Base-by-base conservation (phyloP, 2,329 filamentous ascomycete species). In the Pestalotiopsis fici region DNA sequence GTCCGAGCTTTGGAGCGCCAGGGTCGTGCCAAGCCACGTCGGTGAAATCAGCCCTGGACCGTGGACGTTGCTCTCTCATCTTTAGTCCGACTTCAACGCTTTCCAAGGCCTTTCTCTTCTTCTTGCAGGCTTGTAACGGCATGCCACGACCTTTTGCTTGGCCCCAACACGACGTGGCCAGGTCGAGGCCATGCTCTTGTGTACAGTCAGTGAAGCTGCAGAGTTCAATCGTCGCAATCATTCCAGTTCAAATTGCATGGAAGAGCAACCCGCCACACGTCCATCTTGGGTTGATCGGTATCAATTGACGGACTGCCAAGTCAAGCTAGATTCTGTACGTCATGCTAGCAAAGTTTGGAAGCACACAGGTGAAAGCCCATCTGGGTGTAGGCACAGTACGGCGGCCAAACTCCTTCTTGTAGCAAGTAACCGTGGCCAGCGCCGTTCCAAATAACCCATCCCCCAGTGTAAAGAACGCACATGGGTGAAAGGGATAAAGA, bases 81-180 rank as follows among this genome's bases (percentile, higher is more conserved):
- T 31, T 57, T 57, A 57, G 55, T 57, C 55, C 25, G 55, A 57
- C 55, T 57, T 57, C 55, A 57, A 27, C 55, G 55, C 55, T 57
- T 15, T 50, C 43, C 43, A n/a, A n/a, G 15, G 43, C 18, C 43
- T 18, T 23, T n/a, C 9, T n/a, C n/a, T 21, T n/a, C 43, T 21
- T 50, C 18, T 50, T 50, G 43, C n/a, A n/a, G 43, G 43, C 43
- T 9, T n/a, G n/a, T n/a, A n/a, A n/a, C n/a, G 43, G 15, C 7
- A 47, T 47, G 43, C 43, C 3, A n/a, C 43, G 21, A 50, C 43
- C 18, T 50, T 43, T 18, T 50, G 3, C 18, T n/a, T 21, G 6
- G 43, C 15, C 6, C 15, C 43, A 50, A n/a, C 18, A 50, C 43
- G 43, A 50, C 43, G 21, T n/a, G 18, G 7, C 4, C 43, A 50